Evolutionary conservation across 306 rosid species (phyloP).

Genomic region (Vigna hirtella): DNA sequence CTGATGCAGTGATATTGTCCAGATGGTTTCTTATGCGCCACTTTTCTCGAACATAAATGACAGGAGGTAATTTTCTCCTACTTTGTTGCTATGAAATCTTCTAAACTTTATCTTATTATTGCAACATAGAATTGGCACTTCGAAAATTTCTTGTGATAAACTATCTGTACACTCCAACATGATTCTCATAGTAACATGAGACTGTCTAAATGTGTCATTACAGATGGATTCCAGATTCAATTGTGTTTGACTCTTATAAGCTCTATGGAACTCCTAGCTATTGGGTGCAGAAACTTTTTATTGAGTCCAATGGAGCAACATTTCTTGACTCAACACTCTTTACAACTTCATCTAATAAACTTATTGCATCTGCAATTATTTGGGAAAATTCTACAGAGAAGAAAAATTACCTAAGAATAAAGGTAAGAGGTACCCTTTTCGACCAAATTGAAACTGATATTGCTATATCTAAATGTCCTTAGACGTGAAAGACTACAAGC

Average conservation of each 20-base stretch:
- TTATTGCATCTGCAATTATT: slow-evolving; percentile 13
- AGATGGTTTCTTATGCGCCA: slow-evolving; percentile 30
- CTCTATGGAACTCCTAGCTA: slow-evolving; percentile 20
- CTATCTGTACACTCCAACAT: background rate
- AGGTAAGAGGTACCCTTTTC: background rate
- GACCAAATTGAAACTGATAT: background rate
- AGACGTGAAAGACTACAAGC: background rate
- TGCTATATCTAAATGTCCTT: background rate
- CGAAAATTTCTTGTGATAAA: background rate
- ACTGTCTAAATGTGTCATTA: background rate
- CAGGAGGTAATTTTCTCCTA: background rate
- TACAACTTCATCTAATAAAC: slow-evolving; percentile 6
- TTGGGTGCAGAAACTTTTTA: slow-evolving; percentile 18
- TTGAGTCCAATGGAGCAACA: slow-evolving; percentile 10
- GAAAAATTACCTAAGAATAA: background rate
- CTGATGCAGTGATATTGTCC: slow-evolving; percentile 20
- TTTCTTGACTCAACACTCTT: background rate
- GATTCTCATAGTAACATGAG: background rate
- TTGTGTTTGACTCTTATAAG: background rate
- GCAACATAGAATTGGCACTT: slow-evolving; percentile 7
- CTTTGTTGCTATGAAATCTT: background rate
- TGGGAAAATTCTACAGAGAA: background rate
- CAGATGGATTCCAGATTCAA: slow-evolving; percentile 17
- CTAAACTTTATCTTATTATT: background rate
- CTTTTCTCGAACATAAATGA: slow-evolving; percentile 24